phyloP scores from a whole-genome alignment of 768 basidiomycete species.

The Rubroboletus pulcherrimus region DNA sequence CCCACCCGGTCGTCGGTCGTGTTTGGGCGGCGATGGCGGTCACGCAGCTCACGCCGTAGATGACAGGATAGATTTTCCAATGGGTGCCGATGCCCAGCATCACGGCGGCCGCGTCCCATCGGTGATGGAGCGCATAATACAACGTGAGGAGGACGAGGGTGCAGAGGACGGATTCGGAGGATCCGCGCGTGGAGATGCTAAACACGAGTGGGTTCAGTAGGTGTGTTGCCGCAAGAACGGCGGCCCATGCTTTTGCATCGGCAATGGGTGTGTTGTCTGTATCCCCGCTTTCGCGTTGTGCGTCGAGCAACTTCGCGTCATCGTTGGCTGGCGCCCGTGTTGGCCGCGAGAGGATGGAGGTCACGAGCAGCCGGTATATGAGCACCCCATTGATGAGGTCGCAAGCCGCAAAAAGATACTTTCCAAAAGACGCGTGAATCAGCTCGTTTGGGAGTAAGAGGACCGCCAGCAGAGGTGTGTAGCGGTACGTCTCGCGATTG shows the following conservation, averaged over 20 bases:
- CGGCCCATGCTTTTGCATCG: slow-evolving; percentile 35
- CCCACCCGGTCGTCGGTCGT: slow-evolving; percentile 17
- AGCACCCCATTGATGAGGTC: slow-evolving; percentile 78
- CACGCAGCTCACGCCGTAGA: slow-evolving; percentile 82
- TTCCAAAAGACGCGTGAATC: slow-evolving; percentile 85
- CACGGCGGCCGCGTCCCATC: slow-evolving; percentile 65
- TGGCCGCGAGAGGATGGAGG: slow-evolving; percentile 41
- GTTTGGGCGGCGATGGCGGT: slow-evolving; percentile 24
- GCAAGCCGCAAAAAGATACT: slow-evolving; percentile 80
- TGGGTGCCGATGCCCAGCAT: slow-evolving; percentile 81
- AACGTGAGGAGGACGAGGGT: slow-evolving; percentile 73
- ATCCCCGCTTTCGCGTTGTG: background rate
- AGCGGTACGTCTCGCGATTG: slow-evolving; percentile 87
- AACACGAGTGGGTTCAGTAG: slow-evolving; percentile 93
- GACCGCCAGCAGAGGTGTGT: slow-evolving; percentile 88
- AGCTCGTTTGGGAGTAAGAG: slow-evolving; percentile 77
- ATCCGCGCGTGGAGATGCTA: slow-evolving; percentile 95
- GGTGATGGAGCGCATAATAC: slow-evolving; percentile 51
- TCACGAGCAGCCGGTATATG: slow-evolving; percentile 59
- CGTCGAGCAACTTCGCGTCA: slow-evolving; percentile 3
- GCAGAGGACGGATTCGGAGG: slow-evolving; percentile 86
- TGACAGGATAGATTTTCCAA: slow-evolving; percentile 96
- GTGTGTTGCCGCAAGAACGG: slow-evolving; percentile 64
- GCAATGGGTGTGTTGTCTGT: background rate
- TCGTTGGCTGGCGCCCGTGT: background rate